Evolutionary conservation across 805 yeast genomes (phyloP), one percentile per base, ranked within the genome.

Genomic region (Grigorovia transvaalensis): DNA sequence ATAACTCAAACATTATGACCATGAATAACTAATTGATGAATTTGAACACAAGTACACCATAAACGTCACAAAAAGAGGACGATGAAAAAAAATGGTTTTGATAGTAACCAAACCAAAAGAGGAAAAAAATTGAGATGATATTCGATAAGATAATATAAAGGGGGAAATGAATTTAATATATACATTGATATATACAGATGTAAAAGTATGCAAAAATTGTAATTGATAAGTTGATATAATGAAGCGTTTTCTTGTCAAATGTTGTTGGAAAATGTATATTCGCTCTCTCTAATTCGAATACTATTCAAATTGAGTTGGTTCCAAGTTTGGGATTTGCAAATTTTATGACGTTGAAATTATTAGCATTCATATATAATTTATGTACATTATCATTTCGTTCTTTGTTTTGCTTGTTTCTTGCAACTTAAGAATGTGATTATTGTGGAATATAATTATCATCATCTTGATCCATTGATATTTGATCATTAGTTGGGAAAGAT

Each of bases 361-460:
- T 23, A 23, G 27, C 27, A 48, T 41, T n/a, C 23, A 38, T 44
- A 43, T 30, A 30, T 48, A 9, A 18, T 15, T n/a, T 46, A 17
- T 46, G 15, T 18, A n/a, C 19, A 29, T n/a, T 18, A 29, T 12
- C 15, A 7, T 19, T 42, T 15, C 27, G 27, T 6, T 23, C 27
- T 23, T 23, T 23, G 6, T 23, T 23, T 23, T 23, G 27, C 27
- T 23, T 6, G n/a, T 23, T 23, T 23, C 27, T 23, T 23, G 27
- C 27, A 23, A 23, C 27, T 23, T 23, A 23, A 23, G 27, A 23
- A 23, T 13, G 18, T 20, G 18, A 18, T 53, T 47, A 60, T 46
- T 60, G 58, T 23, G 64, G 64, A 9, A 60, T 53, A 49, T 60
- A 60, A 46, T 54, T 60, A 53, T 60, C 64, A n/a, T 60, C 63